phyloP scores from a whole-genome alignment of 306 rosid genomes.

The Canavalia ensiformis region DNA sequence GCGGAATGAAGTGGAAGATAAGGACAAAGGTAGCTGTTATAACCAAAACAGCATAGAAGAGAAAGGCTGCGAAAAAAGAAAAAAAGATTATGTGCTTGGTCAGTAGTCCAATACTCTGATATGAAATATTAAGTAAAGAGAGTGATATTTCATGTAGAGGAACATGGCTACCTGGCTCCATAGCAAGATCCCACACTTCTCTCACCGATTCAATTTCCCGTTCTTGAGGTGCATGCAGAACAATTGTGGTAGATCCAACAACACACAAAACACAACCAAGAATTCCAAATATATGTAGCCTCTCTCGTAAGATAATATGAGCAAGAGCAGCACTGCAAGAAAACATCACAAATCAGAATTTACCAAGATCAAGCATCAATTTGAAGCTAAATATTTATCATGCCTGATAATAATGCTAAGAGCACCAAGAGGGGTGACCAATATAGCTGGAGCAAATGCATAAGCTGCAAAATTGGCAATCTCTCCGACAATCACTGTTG shows the following conservation, averaged over 20 bases:
- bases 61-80: slow-evolving; percentile 79
- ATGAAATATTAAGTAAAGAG: slow-evolving; percentile 24
- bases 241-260: slow-evolving; percentile 98
- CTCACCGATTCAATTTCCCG: slow-evolving; percentile 86
- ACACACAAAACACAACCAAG: slow-evolving; percentile 97
- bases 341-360: slow-evolving; percentile 57
- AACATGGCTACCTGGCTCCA: slow-evolving; percentile 88
- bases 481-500: slow-evolving; percentile 98
- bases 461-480: slow-evolving; percentile 99
- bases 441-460: slow-evolving; percentile 98
- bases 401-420: slow-evolving; percentile 99
- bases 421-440: slow-evolving; percentile 99
- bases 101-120: slow-evolving; percentile 27
- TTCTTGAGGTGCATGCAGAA: slow-evolving; percentile 98
- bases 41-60: slow-evolving; percentile 83
- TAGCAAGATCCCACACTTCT: slow-evolving; percentile 99
- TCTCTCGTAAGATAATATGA: slow-evolving; percentile 90
- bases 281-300: slow-evolving; percentile 90
- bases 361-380: slow-evolving; percentile 41
- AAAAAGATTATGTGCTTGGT: slow-evolving; percentile 44
- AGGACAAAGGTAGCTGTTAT: slow-evolving; percentile 80
- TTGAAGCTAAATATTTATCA: slow-evolving; percentile 45
- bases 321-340: slow-evolving; percentile 98
- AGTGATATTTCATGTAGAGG: slow-evolving; percentile 36
- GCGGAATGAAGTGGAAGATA: slow-evolving; percentile 84